phyloP scores from a whole-genome alignment of 2,329 filamentous ascomycete species.

The Verticillium dahliae region DNA sequence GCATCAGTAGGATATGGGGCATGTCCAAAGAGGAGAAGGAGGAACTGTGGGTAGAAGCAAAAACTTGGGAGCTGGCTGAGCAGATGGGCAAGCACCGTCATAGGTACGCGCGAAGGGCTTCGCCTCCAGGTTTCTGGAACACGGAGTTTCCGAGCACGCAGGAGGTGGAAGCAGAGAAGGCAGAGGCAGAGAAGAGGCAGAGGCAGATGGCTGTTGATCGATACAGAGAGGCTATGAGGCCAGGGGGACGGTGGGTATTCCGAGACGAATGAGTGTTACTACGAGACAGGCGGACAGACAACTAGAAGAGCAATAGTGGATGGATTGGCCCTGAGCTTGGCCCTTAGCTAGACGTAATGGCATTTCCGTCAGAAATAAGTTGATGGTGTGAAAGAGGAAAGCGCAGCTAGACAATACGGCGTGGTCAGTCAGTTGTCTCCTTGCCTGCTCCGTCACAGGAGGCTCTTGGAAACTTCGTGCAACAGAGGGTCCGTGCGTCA shows the following conservation, averaged over 20 bases:
- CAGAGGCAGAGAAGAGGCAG: slow-evolving; percentile 58
- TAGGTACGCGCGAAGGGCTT: slow-evolving; percentile 61
- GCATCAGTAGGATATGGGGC: slow-evolving; percentile 48
- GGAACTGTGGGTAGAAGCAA: slow-evolving; percentile 68
- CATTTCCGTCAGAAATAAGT: too few relatives aligned
- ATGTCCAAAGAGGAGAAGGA: slow-evolving; percentile 57
- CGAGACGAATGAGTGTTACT: slow-evolving; percentile 54
- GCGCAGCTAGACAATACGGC: too few relatives aligned
- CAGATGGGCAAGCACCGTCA: slow-evolving; percentile 72
- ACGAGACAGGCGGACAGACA: too few relatives aligned
- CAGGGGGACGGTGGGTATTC: slow-evolving; percentile 72
- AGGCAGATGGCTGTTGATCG: slow-evolving; percentile 62
- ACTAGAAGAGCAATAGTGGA: too few relatives aligned
- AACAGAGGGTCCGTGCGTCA: background rate
- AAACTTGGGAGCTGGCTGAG: slow-evolving; percentile 66
- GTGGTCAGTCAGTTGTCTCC: too few relatives aligned
- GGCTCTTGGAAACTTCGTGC: background rate
- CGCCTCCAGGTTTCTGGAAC: slow-evolving; percentile 86
- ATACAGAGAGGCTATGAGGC: slow-evolving; percentile 74
- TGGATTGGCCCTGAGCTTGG: too few relatives aligned
- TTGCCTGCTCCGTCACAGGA: too few relatives aligned
- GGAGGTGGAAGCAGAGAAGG: slow-evolving; percentile 60
- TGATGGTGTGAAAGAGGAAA: too few relatives aligned
- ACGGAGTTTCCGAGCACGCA: slow-evolving; percentile 87
- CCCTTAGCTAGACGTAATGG: too few relatives aligned